These are phyloP conservation scores for Curvularia sp. DNA, from an alignment of 2,329 filamentous ascomycete species.

Conservation along the genomic window DNA sequence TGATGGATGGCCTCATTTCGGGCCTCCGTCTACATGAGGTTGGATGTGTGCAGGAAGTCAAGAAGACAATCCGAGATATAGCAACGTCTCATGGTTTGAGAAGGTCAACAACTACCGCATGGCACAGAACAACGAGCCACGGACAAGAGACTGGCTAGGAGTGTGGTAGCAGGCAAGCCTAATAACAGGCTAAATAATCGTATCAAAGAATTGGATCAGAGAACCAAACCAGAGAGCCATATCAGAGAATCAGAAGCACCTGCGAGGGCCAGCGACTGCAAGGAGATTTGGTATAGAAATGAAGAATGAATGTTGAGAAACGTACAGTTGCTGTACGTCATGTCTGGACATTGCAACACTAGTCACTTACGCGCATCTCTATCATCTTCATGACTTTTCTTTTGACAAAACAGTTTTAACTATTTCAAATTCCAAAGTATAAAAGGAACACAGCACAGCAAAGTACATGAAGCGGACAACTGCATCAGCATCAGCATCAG, in stretches of 20 bases:
- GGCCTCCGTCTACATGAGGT: slow-evolving; percentile 3
- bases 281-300: background rate
- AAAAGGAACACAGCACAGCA: background rate
- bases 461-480: background rate
- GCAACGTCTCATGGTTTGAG: background rate
- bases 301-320: background rate
- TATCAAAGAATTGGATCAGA: too few relatives aligned
- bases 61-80: background rate
- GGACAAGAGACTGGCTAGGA: background rate
- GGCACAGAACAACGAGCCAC: background rate
- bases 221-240: too few relatives aligned
- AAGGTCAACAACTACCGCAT: too few relatives aligned
- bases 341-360: background rate
- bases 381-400: background rate
- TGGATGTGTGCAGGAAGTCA: background rate
- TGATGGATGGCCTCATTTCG: slow-evolving; percentile 15
- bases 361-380: background rate
- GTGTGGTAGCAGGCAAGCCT: background rate
- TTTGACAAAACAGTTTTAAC: too few relatives aligned
- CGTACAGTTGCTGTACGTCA: background rate
- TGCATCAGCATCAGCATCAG: background rate
- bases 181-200: too few relatives aligned
- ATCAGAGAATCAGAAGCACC: too few relatives aligned
- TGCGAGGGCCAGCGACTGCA: background rate
- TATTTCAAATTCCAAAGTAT: background rate